Evolutionary conservation across 2,329 filamentous ascomycete species (phyloP).

Genomic region (Fusarium stilboides): DNA sequence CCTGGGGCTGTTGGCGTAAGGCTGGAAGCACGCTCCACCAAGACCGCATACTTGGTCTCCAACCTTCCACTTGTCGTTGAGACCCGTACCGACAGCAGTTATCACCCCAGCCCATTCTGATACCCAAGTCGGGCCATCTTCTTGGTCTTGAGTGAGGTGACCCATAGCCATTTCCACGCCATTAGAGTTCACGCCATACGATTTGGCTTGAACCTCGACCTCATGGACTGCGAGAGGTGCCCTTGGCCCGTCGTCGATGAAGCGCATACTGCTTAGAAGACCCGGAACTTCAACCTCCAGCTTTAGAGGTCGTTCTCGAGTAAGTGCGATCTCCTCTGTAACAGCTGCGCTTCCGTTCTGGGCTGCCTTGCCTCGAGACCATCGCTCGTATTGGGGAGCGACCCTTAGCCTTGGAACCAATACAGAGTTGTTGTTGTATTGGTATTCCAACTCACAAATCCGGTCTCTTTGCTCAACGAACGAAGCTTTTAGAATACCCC

Average conservation of each 20-base stretch:
- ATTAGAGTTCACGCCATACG: background rate
- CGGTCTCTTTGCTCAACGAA: background rate
- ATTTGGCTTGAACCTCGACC: background rate
- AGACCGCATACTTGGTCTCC: slow-evolving; percentile 49
- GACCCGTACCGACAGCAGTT: background rate
- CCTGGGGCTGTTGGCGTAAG: slow-evolving; percentile 20
- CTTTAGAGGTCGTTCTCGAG: slow-evolving; percentile 20
- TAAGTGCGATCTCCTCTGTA: background rate
- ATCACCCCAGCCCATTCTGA: background rate
- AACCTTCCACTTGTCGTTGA: slow-evolving; percentile 3
- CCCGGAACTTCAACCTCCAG: slow-evolving; percentile 33
- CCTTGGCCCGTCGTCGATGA: slow-evolving; percentile 8
- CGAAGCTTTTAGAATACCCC: background rate
- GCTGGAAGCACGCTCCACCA: slow-evolving; percentile 22
- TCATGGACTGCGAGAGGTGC: background rate
- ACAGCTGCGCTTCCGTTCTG: background rate
- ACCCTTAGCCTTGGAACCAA: background rate
- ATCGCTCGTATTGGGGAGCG: background rate
- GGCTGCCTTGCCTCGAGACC: background rate
- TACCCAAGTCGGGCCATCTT: background rate
- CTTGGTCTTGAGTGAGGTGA: background rate
- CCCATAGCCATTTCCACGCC: background rate
- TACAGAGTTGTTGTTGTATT: background rate
- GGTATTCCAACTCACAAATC: background rate
- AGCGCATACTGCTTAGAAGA: slow-evolving; percentile 30